Percentiles rank a stretch among this genome's conserved stretches.
These are phyloP conservation scores for Phallus indusiatus DNA, from an alignment of 768 basidiomycete genomes.

Conservation along the genomic window DNA sequence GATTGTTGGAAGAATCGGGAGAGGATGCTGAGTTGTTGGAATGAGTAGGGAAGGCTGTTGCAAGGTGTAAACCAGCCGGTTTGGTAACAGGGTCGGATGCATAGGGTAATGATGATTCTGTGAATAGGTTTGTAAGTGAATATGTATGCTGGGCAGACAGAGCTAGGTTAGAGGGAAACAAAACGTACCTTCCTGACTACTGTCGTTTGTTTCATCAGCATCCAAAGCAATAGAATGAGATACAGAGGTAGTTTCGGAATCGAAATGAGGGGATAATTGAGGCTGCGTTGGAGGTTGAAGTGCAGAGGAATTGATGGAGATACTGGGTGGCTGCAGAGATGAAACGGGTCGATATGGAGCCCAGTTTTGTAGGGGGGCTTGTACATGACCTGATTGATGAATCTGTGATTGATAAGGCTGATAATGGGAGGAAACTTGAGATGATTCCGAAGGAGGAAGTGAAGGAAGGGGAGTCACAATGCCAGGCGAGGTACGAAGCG, in stretches of 20 bases:
- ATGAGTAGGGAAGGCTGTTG: background rate
- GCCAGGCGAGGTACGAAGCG: conserved; percentile 37
- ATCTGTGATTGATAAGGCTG: conserved; percentile 79
- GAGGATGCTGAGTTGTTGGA: conserved; percentile 12
- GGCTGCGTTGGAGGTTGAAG: conserved; percentile 16
- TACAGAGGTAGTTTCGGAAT: conserved; percentile 22
- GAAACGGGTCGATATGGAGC: conserved; percentile 26
- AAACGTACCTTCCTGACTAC: conserved; percentile 25
- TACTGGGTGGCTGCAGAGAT: conserved; percentile 19
- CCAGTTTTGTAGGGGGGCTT: conserved; percentile 5
- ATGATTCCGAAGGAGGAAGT: conserved; percentile 37
- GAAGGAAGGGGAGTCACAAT: conserved; percentile 38
- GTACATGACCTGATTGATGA: conserved; percentile 29
- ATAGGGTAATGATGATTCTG: conserved; percentile 6
- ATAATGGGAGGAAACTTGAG: conserved; percentile 55
- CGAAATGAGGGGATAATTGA: conserved; percentile 11
- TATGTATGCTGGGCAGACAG: background rate
- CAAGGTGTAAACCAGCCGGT: background rate
- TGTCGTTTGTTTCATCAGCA: conserved; percentile 40
- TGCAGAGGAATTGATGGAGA: background rate
- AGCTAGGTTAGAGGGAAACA: background rate
- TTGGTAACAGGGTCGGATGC: background rate
- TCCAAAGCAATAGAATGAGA: conserved; percentile 35
- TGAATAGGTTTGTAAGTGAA: background rate
- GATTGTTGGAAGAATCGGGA: conserved; percentile 30